phyloP scores from a whole-genome alignment of 371 early-diverging fungal species.

The Apophysomyces ossiformis region DNA sequence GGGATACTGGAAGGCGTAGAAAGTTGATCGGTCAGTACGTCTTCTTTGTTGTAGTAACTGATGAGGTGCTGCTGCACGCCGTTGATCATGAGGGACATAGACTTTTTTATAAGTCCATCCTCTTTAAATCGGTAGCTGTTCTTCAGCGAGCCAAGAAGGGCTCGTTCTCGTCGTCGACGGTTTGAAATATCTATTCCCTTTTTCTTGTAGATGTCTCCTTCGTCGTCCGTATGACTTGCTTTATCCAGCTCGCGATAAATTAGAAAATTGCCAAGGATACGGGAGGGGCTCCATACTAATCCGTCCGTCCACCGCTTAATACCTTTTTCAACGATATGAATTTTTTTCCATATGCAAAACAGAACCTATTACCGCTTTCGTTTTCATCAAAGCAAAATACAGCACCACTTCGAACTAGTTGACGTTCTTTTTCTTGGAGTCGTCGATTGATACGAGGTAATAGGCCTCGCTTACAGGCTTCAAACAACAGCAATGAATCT shows the following conservation, averaged over 20 bases:
- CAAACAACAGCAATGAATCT: conserved; percentile 71
- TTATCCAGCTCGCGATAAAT: conserved; percentile 58
- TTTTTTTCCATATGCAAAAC: background rate
- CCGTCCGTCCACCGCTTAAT: conserved; percentile 79
- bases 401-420: conserved; percentile 63
- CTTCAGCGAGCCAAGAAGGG: conserved; percentile 55
- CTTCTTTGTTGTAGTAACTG: conserved; percentile 79
- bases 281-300: conserved; percentile 64
- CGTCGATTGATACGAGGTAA: conserved; percentile 64
- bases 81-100: conserved; percentile 76
- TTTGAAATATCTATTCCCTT: background rate
- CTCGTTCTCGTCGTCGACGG: conserved; percentile 39
- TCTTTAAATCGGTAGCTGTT: conserved; percentile 67
- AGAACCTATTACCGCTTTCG: conserved; percentile 51
- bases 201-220: conserved; percentile 13
- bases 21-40: conserved; percentile 54
- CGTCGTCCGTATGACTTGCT: conserved; percentile 20
- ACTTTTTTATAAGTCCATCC: conserved; percentile 79
- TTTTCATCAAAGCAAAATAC: conserved; percentile 75
- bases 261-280: conserved; percentile 61
- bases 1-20: conserved; percentile 51
- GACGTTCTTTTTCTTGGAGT: conserved; percentile 63
- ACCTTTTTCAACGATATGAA: conserved; percentile 17
- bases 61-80: conserved; percentile 78
- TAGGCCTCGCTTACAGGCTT: conserved; percentile 63